phyloP scores from a whole-genome alignment of 306 rosid genomes.

The Quercus wislizeni region DNA sequence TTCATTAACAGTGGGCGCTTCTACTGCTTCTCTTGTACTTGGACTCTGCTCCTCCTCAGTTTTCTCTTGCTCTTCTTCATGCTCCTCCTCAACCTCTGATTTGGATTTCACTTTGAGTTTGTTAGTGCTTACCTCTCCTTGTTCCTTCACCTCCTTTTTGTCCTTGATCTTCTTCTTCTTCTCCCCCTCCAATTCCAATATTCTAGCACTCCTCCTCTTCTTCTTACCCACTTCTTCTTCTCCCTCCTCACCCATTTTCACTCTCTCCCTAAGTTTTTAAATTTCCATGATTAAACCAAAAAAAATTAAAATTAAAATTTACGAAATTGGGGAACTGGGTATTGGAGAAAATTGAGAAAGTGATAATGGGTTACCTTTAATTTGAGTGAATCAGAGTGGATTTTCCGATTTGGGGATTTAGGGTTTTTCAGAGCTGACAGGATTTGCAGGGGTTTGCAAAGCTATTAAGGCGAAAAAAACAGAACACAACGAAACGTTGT shows the following conservation, averaged over 20 bases:
- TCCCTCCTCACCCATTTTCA: not conserved
- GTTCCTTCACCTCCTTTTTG: not conserved
- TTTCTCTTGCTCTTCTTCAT: not conserved
- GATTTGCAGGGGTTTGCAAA: not conserved
- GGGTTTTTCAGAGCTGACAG: not conserved
- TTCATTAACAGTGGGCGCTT: not conserved
- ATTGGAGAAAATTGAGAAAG: not conserved
- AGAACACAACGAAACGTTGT: not conserved
- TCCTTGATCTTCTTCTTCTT: conserved; percentile 4
- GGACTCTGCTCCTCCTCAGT: not conserved
- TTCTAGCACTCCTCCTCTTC: conserved; percentile 10
- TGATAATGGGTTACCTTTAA: not conserved
- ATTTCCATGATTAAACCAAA: too few relatives aligned
- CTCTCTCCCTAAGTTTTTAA: not conserved
- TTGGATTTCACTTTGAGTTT: not conserved
- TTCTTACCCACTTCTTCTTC: not conserved
- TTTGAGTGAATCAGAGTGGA: not conserved
- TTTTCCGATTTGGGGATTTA: not conserved
- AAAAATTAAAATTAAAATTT: not conserved
- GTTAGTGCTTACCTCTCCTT: too few relatives aligned
- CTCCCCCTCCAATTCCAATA: conserved; percentile 6
- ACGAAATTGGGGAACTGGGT: not conserved
- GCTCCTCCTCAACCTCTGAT: not conserved
- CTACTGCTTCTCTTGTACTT: not conserved
- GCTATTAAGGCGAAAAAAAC: conserved; percentile 2